phyloP scores from a whole-genome alignment of 441 rosid species.

The Erodium texanum region DNA sequence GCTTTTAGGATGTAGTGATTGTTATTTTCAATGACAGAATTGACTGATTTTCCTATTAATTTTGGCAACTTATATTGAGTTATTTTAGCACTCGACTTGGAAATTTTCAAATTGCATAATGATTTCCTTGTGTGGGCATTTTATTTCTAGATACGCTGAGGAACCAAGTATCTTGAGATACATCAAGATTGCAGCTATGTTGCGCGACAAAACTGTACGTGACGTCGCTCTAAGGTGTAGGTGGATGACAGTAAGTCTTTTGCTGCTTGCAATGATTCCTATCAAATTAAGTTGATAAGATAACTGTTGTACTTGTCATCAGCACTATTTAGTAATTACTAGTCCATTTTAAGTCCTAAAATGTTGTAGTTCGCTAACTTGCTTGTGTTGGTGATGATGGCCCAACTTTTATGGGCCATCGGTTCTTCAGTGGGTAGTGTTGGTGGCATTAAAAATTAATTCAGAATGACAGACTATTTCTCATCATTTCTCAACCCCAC shows the following conservation, averaged over 20 bases:
- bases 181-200: slow-evolving; percentile 75
- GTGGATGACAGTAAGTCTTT: slow-evolving; percentile 72
- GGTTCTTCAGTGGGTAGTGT: background rate
- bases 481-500: no score
- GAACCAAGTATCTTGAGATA: slow-evolving; percentile 78
- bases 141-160: slow-evolving; percentile 42
- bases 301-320: background rate
- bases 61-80: background rate
- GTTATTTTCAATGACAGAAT: background rate
- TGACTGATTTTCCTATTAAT: background rate
- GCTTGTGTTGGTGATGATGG: background rate
- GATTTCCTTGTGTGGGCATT: background rate
- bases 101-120: background rate
- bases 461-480: no score
- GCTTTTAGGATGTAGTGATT: background rate
- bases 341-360: background rate
- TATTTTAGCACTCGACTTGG: background rate
- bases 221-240: slow-evolving; percentile 98
- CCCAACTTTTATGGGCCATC: background rate
- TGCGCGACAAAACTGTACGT: slow-evolving; percentile 79
- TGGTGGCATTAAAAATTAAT: background rate
- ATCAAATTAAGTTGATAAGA: background rate
- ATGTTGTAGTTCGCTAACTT: background rate
- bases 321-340: background rate
- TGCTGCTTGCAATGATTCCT: slow-evolving; percentile 10